Base-by-base conservation (phyloP, 108 stramenopile species). In the Cyclotella atomus region DNA sequence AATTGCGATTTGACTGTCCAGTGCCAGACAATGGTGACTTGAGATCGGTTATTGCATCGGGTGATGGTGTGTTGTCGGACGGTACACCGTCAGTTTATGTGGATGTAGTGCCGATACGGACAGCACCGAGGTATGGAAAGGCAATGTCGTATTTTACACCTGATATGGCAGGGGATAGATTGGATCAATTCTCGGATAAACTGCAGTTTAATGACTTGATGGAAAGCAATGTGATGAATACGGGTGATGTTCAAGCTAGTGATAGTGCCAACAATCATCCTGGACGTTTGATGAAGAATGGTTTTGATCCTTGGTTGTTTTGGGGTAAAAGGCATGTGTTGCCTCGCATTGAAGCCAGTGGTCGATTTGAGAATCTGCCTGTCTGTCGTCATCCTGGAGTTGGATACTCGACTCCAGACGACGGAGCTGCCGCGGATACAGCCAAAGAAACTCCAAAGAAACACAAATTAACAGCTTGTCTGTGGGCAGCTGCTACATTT, bases 301-400 rank as follows among this genome's bases (percentile, higher is more conserved):
- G 75, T 0, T 85, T 89, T 50, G 71, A 89, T 84, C 68, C 88
- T 2, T 50, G 53, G 17, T 19, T 65, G 34, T 75, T 73, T 29
- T 90, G 86, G 84, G 91, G 88, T 44, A 34, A 73, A 16, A 17
- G 74, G 1, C 72, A 90, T 68, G 67, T 84, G 50, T 45, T 93
- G 23, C 92, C 92, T 9, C 33, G 25, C 0, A 65, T 84, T 27
- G 87, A 89, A 57, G 88, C 85, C 24, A 89, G 88, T 76, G 92
- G 92, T 30, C 82, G 91, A 36, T 93, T 84, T 87, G 82, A 80
- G 53, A 93, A 93, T 72, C 61, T 93, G 32, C 89, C 92, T 21
- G 66, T 93, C 29, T 93, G 92, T 46, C 68, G 38, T 34, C 80
- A 81, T 28, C 88, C 83, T 28, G 65, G 65, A 0, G 25, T 61